These are phyloP conservation scores for Aspergillus fumigatiaffinis DNA, from an alignment of 2,329 filamentous ascomycete species.

Conservation along the genomic window DNA sequence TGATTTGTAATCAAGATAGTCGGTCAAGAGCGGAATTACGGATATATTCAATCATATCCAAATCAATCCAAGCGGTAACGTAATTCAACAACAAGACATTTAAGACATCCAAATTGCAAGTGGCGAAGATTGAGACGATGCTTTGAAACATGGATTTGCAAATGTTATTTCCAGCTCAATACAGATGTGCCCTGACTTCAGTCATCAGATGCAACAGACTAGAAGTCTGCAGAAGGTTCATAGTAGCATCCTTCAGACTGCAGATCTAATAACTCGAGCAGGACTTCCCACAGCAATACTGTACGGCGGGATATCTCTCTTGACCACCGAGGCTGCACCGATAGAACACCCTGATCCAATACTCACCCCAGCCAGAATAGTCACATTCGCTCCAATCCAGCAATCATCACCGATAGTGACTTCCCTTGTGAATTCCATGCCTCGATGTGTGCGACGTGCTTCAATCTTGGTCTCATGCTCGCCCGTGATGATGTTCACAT, in stretches of 20 bases:
- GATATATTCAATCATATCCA: too few species aligned
- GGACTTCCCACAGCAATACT: constrained; percentile 36
- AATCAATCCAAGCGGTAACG: too few species aligned
- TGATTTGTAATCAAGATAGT: too few species aligned
- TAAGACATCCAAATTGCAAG: background rate
- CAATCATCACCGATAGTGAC: constrained; percentile 74
- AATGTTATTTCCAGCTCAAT: too few species aligned
- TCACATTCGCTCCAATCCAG: constrained; percentile 69
- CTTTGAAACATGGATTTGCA: too few species aligned
- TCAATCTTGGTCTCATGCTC: constrained; percentile 48
- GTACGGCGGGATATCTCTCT: constrained; percentile 33
- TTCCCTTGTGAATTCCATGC: constrained; percentile 60
- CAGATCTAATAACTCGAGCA: constrained; percentile 24
- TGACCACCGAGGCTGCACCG: constrained; percentile 77
- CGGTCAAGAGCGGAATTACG: too few species aligned
- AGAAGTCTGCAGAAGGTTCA: background rate
- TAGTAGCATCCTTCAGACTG: background rate
- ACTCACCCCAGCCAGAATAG: constrained; percentile 70
- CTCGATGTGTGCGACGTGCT: constrained; percentile 22
- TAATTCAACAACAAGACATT: too few species aligned
- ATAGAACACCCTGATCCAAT: constrained; percentile 69
- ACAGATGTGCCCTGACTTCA: too few species aligned
- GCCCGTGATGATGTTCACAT: constrained; percentile 48
- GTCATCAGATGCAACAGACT: background rate
- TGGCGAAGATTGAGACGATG: too few species aligned